A percentile compares a stretch with the other conserved stretches of the same genome.
Conservation (phyloP, 2,329 filamentous ascomycete genomes). For the Grosmannia huntii region DNA sequence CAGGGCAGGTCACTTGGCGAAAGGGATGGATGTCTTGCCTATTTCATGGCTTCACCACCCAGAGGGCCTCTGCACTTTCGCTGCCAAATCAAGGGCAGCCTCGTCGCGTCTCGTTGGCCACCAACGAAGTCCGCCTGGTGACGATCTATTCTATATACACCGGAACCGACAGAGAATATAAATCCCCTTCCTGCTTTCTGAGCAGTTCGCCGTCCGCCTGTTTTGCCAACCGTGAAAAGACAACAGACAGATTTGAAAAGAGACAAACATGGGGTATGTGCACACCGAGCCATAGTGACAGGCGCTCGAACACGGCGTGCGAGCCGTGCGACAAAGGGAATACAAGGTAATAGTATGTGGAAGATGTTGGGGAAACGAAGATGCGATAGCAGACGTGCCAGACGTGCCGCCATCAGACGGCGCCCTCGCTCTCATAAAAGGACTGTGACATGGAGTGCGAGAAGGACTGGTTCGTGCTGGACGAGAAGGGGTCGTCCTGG, state of each 20-base stretch:
- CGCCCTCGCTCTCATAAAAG: slow-evolving; percentile 9
- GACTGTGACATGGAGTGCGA: background rate
- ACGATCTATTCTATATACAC: background rate
- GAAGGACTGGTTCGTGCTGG: slow-evolving; percentile 2
- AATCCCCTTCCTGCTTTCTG: background rate
- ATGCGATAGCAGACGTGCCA: background rate
- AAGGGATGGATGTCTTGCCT: background rate
- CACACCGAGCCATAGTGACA: background rate
- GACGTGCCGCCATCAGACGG: background rate
- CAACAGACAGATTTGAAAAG: background rate
- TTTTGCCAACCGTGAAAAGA: background rate
- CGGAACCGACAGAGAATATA: background rate
- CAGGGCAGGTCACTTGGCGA: background rate
- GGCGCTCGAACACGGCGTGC: background rate
- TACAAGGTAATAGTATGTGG: background rate
- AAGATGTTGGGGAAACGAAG: background rate
- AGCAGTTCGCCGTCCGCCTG: background rate
- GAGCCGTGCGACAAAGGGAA: background rate
- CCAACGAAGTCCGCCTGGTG: background rate
- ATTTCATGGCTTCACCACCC: background rate
- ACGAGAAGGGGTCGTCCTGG: slow-evolving; percentile 2
- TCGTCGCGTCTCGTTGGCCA: background rate
- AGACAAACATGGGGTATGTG: background rate
- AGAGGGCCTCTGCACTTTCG: background rate
- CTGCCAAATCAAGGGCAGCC: background rate